phyloP scores from a whole-genome alignment of 768 basidiomycete genomes.

The Dictyophora rubrovolvata region DNA sequence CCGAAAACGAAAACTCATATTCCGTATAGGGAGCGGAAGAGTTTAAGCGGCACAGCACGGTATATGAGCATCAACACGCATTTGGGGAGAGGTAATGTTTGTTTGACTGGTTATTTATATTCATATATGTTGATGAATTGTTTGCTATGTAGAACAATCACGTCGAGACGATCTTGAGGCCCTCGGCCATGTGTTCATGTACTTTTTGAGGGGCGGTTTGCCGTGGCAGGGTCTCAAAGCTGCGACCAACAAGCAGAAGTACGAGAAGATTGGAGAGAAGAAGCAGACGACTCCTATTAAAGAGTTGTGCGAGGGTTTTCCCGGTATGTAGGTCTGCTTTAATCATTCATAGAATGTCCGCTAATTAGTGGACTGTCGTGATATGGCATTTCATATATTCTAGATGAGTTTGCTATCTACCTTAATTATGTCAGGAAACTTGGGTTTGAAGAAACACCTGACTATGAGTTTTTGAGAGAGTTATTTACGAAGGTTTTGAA shows the following conservation, averaged over 20 bases:
- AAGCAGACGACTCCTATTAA: conserved; percentile 98
- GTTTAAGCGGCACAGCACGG: conserved; percentile 90
- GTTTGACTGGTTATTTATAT: conserved; percentile 1
- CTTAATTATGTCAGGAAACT: conserved; percentile 98
- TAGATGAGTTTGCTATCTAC: conserved; percentile 98
- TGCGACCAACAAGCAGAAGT: conserved; percentile 99
- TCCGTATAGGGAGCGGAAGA: conserved; percentile 97
- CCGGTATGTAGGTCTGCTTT: conserved; percentile 43
- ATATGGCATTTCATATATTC: neutral
- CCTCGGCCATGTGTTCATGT: conserved; percentile 99
- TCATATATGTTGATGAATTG: conserved; percentile 3
- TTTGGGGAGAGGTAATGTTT: conserved; percentile 72
- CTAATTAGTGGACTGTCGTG: neutral
- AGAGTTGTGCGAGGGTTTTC: conserved; percentile 92
- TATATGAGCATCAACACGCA: conserved; percentile 99
- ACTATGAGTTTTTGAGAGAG: conserved; percentile 96
- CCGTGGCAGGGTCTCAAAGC: conserved; percentile 99
- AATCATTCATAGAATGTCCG: neutral
- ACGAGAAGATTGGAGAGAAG: conserved; percentile 99
- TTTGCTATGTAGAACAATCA: conserved; percentile 58
- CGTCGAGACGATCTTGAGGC: conserved; percentile 96
- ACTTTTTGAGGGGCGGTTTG: conserved; percentile 91
- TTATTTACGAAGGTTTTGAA: conserved; percentile 91
- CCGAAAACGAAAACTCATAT: conserved; percentile 99
- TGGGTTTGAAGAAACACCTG: conserved; percentile 97